These are phyloP conservation scores for Penicillium psychrofluorescens DNA, from an alignment of 495 filamentous ascomycete genomes.

Conservation along the genomic window DNA sequence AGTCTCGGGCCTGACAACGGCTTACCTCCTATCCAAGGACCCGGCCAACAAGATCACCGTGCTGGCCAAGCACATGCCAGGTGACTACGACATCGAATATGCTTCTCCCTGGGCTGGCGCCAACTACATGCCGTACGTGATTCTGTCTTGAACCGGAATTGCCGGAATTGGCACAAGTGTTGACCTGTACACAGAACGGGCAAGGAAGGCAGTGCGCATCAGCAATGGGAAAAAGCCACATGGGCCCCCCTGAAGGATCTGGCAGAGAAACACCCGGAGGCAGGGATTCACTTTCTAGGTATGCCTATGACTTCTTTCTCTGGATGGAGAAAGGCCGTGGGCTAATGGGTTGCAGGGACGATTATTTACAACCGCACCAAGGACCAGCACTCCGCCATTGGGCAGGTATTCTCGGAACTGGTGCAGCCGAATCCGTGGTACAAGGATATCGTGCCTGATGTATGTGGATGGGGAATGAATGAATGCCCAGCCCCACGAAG, in stretches of 20 bases:
- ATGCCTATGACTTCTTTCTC: slow-evolving; percentile 6
- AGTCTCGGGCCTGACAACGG: slow-evolving; percentile 87
- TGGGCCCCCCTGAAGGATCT: slow-evolving; percentile 62
- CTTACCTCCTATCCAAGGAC: slow-evolving; percentile 70
- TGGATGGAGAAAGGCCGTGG: too few species aligned
- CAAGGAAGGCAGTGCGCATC: slow-evolving; percentile 41
- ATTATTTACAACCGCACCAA: slow-evolving; percentile 56
- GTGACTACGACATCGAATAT: slow-evolving; percentile 97
- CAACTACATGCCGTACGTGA: slow-evolving; percentile 73
- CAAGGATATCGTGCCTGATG: slow-evolving; percentile 64
- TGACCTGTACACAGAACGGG: slow-evolving; percentile 37
- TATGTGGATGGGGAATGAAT: slow-evolving; percentile 19
- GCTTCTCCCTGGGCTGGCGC: slow-evolving; percentile 93
- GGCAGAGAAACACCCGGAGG: slow-evolving; percentile 67
- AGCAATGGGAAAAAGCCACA: slow-evolving; percentile 56
- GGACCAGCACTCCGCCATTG: slow-evolving; percentile 44
- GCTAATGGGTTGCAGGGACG: too few species aligned
- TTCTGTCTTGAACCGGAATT: too few species aligned
- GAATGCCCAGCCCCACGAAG: neutral
- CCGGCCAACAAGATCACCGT: slow-evolving; percentile 66
- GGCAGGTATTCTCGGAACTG: slow-evolving; percentile 55
- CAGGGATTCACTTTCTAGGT: slow-evolving; percentile 86
- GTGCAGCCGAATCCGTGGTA: slow-evolving; percentile 74
- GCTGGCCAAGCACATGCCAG: slow-evolving; percentile 93
- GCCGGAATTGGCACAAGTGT: too few species aligned